Evolutionary conservation across 225 moss, liverwort and hornwort species (phyloP), one percentile per base, ranked within the genome.

Genomic region (Physcomitrium patens): DNA sequence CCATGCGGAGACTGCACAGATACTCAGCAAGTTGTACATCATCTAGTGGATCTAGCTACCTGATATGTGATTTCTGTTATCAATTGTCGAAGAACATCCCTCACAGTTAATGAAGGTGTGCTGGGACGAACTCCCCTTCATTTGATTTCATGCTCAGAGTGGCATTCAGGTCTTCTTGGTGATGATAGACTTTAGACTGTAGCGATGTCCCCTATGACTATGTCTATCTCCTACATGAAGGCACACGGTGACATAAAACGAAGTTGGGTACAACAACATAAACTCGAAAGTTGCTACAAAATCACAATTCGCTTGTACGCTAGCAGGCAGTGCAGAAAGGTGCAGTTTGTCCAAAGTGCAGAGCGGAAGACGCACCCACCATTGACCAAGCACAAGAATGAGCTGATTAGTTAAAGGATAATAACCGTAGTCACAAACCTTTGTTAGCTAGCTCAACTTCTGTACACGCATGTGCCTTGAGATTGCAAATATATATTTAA

Each of bases 381-480:
- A 17, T 62, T 58, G 71, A 47, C 84, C 83, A 85, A 15, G 69
- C 47, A 81, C 90, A 96, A n/a, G 93, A 84, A 68, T 91, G 93
- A 96, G 86, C 20, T 91, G 85, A 49, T 90, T 87, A 81, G 90
- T 81, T 44, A 87, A 89, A 45, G 88, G 87, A 77, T 91, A 89
- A 62, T 79, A 85, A 67, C 82, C 89, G 80, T 87, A 82, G 80
- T 91, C 24, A 24, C 24, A 24, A 24, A 96, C 43, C 89, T 87
- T 19, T 91, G 79, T 62, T 90, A 76, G 56, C 73, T 81, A 73
- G 15, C 87, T 68, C 89, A 76, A n/a, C 76, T 78, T 73, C 51
- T 80, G 86, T 82, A 84, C 74, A 92, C 56, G 62, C 91, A 92
- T 59, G 91, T 77, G 28, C 91, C 90, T 74, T 89, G 95, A 72